Base-by-base conservation (phyloP, 2,329 filamentous ascomycete species). In the Fusarium anguioides region DNA sequence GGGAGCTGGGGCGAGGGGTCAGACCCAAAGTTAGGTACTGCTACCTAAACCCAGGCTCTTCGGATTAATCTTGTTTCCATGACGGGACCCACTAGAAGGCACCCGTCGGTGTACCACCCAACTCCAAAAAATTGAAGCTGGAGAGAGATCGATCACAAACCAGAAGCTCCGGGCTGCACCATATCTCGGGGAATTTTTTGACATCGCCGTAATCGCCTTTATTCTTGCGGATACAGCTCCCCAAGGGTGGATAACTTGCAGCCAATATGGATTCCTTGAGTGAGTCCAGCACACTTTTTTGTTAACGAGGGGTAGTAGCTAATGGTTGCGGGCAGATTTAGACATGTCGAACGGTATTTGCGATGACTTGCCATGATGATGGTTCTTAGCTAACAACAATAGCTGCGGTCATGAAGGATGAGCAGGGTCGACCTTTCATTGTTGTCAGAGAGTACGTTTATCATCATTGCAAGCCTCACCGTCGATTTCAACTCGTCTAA, bases 371-470 rank as follows among this genome's bases (percentile, higher is more conserved):
- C n/a, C 53, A 40, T 44, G 33, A 56, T 60, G 45, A 35, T 51
- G 35, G 33, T 57, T 35, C 18, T 12, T 14, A 54, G 69, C 72
- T 74, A 70, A 62, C 65, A 71, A 62, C 54, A 69, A 69, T 59
- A 91, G 88, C 88, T 77, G 78, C 85, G 78, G 82, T 99, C 80
- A 89, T 97, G 85, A 97, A 97, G 85, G 96, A 99, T 86, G 96
- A 99, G 83, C 90, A 96, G 80, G 96, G 96, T 66, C 89, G 96
- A 77, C 96, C 96, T 36, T 99, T 99, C 81, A 99, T 99, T 78
- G 91, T 99, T 69, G 96, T 99, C 74, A 88, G 96, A 90, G 96
- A 99, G 93, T 97, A 87, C 74, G 92, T 87, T 48, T 33, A n/a
- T 45, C 48, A 49, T 14, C 47, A 59, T 46, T 36, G 29, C 26